Evolutionary conservation across 2,329 filamentous ascomycete genomes (phyloP).

Genomic region (Trichophyton verrucosum): DNA sequence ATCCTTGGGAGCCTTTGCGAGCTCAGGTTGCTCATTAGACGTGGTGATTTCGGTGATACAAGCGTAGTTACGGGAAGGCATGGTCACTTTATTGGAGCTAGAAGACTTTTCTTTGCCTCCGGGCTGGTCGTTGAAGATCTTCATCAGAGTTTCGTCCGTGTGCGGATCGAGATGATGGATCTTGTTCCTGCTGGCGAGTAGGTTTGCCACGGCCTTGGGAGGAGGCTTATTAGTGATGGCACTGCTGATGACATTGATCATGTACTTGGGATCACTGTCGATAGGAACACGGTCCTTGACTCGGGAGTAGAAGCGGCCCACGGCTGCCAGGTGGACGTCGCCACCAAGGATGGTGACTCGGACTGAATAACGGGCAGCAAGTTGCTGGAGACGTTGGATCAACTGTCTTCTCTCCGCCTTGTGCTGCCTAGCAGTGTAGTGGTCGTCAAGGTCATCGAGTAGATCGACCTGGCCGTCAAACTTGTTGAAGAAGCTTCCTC

Average conservation of each 20-base stretch:
- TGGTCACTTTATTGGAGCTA: constrained; percentile 69
- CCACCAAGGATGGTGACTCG: constrained; percentile 52
- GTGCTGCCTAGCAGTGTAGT: constrained; percentile 82
- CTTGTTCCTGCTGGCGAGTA: constrained; percentile 51
- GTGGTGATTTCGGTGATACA: constrained; percentile 44
- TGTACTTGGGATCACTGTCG: constrained; percentile 50
- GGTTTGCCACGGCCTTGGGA: constrained; percentile 51
- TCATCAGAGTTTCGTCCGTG: constrained; percentile 52
- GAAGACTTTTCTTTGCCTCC: constrained; percentile 50
- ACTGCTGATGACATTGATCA: constrained; percentile 51
- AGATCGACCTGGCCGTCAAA: constrained; percentile 69
- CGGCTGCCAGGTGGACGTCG: constrained; percentile 52
- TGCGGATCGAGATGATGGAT: constrained; percentile 51
- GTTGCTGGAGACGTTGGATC: constrained; percentile 50
- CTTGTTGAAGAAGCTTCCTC: constrained; percentile 77
- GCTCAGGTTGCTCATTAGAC: constrained; percentile 6
- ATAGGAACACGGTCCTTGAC: constrained; percentile 44
- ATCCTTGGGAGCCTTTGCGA: constrained; percentile 37
- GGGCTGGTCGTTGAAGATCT: constrained; percentile 51
- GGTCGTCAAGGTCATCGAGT: constrained; percentile 53
- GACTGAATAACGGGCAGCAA: constrained; percentile 43
- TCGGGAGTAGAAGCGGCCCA: constrained; percentile 54
- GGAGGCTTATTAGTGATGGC: constrained; percentile 59
- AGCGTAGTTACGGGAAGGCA: constrained; percentile 57
- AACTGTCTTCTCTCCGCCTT: constrained; percentile 74